Evolutionary conservation across 495 filamentous ascomycete species (phyloP).

Genomic region (Penicillium soppii): DNA sequence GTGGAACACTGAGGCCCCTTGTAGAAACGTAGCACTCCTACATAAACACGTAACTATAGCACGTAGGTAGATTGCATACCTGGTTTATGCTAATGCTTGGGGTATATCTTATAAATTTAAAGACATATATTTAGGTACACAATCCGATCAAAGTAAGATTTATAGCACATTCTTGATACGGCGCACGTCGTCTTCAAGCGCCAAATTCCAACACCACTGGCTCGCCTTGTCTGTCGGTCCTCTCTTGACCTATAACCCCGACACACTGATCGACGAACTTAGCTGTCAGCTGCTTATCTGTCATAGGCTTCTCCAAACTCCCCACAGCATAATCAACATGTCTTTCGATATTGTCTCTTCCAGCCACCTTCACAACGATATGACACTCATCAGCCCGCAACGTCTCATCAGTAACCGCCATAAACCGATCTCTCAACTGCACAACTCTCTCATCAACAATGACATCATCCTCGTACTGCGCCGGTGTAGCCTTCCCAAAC

Average conservation of each 20-base stretch:
- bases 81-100: no score
- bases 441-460: constrained; percentile 38
- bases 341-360: constrained; percentile 34
- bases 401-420: constrained; percentile 36
- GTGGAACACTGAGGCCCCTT: no score
- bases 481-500: constrained; percentile 50
- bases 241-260: constrained; percentile 15
- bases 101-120: no score
- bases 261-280: constrained; percentile 48
- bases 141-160: background rate
- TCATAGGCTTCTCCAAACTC: constrained; percentile 48
- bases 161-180: constrained; percentile 18
- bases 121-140: no score
- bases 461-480: constrained; percentile 47
- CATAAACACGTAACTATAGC: no score
- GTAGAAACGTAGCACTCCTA: no score
- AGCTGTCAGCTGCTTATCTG: constrained; percentile 36
- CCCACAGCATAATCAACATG: constrained; percentile 51
- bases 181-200: constrained; percentile 8
- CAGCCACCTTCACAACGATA: constrained; percentile 23
- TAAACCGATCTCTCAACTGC: constrained; percentile 38
- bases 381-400: constrained; percentile 43
- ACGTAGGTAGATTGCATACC: no score
- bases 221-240: constrained; percentile 10
- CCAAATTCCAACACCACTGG: constrained; percentile 20